phyloP scores from a whole-genome alignment of 352 stramenopile species.

The Blastocystis sp. region DNA sequence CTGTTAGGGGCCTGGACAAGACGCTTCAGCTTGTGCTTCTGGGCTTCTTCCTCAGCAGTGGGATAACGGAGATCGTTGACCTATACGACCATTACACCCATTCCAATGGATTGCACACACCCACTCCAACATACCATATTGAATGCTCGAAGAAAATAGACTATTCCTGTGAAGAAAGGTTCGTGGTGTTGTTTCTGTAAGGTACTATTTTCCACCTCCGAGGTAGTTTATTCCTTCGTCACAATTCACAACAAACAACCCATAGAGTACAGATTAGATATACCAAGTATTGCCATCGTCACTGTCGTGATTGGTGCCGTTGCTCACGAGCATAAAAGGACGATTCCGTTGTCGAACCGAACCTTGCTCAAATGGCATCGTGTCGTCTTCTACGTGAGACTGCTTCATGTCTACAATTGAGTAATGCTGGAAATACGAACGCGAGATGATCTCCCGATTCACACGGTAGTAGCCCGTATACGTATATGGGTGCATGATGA shows the following conservation, averaged over 20 bases:
- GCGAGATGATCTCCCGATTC: constrained; percentile 47
- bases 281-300: background rate
- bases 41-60: constrained; percentile 80
- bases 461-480: constrained; percentile 50
- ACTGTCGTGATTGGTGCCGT: background rate
- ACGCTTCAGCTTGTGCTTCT: constrained; percentile 97
- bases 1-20: constrained; percentile 96
- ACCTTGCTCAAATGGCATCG: constrained; percentile 16
- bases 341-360: background rate
- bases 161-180: constrained; percentile 29
- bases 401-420: constrained; percentile 45
- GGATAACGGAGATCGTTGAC: constrained; percentile 87
- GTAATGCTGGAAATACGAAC: background rate
- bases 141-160: constrained; percentile 23
- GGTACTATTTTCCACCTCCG: background rate
- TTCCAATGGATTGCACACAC: background rate
- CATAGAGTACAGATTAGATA: background rate
- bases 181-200: background rate
- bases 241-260: background rate
- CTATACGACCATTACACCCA: background rate
- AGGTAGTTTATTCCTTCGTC: background rate
- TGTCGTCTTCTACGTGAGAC: background rate
- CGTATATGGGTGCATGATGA: constrained; percentile 30
- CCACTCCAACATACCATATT: constrained; percentile 24
- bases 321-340: background rate